phyloP scores from a whole-genome alignment of 139 green algal genomes.

The Chlorella sp. region DNA sequence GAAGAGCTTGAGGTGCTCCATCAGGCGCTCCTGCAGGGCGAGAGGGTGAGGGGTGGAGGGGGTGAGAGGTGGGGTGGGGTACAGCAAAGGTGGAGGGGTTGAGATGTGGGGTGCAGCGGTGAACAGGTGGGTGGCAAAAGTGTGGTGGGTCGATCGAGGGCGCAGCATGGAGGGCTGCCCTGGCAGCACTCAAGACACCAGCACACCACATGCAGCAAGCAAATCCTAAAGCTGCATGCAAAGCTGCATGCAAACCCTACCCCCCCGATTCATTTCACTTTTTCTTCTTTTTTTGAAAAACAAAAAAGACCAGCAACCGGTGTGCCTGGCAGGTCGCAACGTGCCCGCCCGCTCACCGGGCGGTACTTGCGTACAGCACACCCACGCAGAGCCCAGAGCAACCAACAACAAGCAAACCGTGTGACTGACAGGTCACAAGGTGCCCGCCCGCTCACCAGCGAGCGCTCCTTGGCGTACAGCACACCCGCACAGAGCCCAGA shows the following conservation, averaged over 20 bases:
- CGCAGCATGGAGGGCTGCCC: neutral
- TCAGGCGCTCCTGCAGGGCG: conserved; percentile 81
- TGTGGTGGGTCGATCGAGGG: neutral
- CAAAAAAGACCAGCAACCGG: too few species aligned
- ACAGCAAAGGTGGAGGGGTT: neutral
- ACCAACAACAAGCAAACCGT: neutral
- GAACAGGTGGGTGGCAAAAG: neutral
- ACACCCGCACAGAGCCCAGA: too few species aligned
- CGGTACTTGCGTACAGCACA: conserved; percentile 85
- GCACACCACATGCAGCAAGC: neutral
- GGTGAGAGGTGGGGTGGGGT: conserved; percentile 19
- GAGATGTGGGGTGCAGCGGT: neutral
- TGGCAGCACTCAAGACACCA: neutral
- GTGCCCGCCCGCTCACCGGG: conserved; percentile 19
- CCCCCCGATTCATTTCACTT: too few species aligned
- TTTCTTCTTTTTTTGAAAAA: too few species aligned
- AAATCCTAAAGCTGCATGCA: neutral
- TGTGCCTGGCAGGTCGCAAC: too few species aligned
- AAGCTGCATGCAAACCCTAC: too few species aligned
- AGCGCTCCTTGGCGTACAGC: too few species aligned
- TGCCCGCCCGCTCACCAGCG: too few species aligned
- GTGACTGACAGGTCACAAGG: too few species aligned
- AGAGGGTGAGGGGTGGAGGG: neutral
- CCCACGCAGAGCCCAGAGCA: too few species aligned
- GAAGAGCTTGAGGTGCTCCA: conserved; percentile 99